A percentile compares a stretch with the other conserved stretches of the same genome.
Evolutionary conservation across 805 yeast genomes (phyloP).

Genomic region (Nakazawaea populi): DNA sequence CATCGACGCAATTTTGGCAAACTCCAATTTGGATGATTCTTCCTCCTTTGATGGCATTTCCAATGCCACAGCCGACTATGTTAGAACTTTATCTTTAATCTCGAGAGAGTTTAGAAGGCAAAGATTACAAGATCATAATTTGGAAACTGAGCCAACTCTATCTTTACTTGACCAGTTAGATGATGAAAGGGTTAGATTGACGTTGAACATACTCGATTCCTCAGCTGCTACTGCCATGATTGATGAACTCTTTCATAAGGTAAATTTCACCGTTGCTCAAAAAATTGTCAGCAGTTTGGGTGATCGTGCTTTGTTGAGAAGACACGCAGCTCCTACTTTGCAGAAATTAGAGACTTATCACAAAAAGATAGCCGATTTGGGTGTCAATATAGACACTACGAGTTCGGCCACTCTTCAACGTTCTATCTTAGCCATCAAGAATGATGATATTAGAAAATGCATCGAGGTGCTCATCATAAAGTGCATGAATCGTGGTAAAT

Average conservation of each 20-base stretch:
- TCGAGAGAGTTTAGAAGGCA: constrained; percentile 67
- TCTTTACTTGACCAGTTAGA: constrained; percentile 76
- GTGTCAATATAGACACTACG: constrained; percentile 66
- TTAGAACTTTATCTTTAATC: constrained; percentile 56
- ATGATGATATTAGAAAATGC: constrained; percentile 59
- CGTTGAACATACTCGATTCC: constrained; percentile 66
- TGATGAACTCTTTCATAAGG: constrained; percentile 74
- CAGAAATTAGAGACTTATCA: constrained; percentile 77
- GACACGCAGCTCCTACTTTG: constrained; percentile 79
- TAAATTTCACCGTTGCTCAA: constrained; percentile 82
- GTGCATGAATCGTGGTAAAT: constrained; percentile 80
- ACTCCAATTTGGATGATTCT: constrained; percentile 8
- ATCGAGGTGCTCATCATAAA: constrained; percentile 77
- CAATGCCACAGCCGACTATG: constrained; percentile 58
- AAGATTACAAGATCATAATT: constrained; percentile 44
- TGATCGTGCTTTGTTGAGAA: constrained; percentile 75
- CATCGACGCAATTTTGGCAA: constrained; percentile 45
- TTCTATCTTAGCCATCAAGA: constrained; percentile 60
- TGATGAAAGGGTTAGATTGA: constrained; percentile 72
- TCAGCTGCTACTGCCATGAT: constrained; percentile 51
- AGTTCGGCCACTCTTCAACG: constrained; percentile 65
- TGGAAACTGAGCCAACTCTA: constrained; percentile 46
- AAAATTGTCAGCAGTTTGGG: constrained; percentile 71
- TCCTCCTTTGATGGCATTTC: constrained; percentile 22
- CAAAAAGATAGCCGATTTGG: constrained; percentile 60